Evolutionary conservation across 192 early-diverging fungal species (phyloP), one percentile per base, ranked within the genome.

Genomic region (Backusella tuberculispora): DNA sequence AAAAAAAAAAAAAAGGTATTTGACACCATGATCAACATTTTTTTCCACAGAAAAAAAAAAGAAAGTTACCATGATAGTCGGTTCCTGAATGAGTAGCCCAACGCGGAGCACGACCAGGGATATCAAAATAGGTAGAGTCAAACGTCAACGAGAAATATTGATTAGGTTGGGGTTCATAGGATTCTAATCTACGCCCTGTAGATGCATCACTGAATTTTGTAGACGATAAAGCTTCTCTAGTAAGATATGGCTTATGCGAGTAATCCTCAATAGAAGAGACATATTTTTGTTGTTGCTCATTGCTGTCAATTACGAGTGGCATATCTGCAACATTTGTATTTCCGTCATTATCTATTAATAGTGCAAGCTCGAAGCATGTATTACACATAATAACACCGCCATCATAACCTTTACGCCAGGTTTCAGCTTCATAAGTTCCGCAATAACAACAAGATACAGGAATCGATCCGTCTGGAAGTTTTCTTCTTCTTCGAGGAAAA

Each of bases 21-120:
- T 45, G 44, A 45, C 44, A 45, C 8, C 44, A 7, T 40, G 64
- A 13, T 34, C 42, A 5, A 26, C 26, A 21, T n/a, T 46, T 5
- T 42, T 10, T 43, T n/a, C 8, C 24, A 19, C 15, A 24, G 5
- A 63, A 29, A 63, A 63, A 63, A 10, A 44, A 14, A 42, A 68
- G 10, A 75, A 44, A 63, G 3, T 41, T 63, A 56, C 95, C 95
- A 74, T 95, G 95, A 73, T 97, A 97, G 78, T 97, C 95, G 13
- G 91, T 89, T n/a, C 95, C 95, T 29, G 92, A 94, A 82, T 95
- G 94, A n/a, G 93, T 90, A 3, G 89, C 93, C 93, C 96, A 98
- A 64, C 95, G 85, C 24, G 96, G 95, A 0, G 96, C 95, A 24
- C 95, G 83, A 9, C 91, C 92, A n/a, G 93, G 92, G 47, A 98